Conservation (phyloP, 2,329 filamentous ascomycete species). For the Pestalotiopsis sp. region DNA sequence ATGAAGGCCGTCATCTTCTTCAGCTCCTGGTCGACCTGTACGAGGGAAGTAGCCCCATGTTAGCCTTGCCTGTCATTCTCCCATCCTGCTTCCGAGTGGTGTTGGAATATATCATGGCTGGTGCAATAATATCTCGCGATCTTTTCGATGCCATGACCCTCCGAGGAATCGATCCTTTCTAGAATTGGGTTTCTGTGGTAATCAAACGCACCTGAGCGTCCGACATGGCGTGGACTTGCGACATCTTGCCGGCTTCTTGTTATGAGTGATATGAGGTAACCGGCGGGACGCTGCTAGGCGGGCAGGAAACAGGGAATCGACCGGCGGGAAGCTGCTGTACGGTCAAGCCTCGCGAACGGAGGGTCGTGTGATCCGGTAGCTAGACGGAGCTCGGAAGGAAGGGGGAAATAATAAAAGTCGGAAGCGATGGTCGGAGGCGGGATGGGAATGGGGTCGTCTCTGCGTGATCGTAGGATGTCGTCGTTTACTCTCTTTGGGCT, state of each 20-base stretch:
- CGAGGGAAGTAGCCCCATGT: slow-evolving; percentile 6
- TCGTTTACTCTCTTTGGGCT: not conserved
- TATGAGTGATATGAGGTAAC: slow-evolving; percentile 19
- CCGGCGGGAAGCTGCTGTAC: not conserved
- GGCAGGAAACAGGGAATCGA: not conserved
- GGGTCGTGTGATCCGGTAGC: not conserved
- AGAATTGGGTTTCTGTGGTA: not conserved
- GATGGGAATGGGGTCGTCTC: not conserved
- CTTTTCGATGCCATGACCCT: not conserved
- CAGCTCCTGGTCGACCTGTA: slow-evolving; percentile 92
- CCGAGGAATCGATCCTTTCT: not conserved
- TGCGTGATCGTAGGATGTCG: slow-evolving; percentile 2
- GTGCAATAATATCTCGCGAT: not conserved
- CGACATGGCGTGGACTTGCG: slow-evolving; percentile 90
- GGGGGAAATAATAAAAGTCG: not conserved
- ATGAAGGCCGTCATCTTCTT: slow-evolving; percentile 99
- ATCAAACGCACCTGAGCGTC: slow-evolving; percentile 80
- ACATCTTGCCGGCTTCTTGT: slow-evolving; percentile 66
- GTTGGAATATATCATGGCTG: not conserved
- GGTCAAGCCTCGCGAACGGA: not conserved
- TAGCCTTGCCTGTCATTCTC: slow-evolving; percentile 16
- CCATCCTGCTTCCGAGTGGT: slow-evolving; percentile 9
- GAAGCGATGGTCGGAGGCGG: not conserved
- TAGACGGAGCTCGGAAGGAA: not conserved
- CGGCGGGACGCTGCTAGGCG: slow-evolving; percentile 5